Evolutionary conservation across 2,329 filamentous ascomycete genomes (phyloP), one percentile per base, ranked within the genome.

Genomic region (Mycogone perniciosa): DNA sequence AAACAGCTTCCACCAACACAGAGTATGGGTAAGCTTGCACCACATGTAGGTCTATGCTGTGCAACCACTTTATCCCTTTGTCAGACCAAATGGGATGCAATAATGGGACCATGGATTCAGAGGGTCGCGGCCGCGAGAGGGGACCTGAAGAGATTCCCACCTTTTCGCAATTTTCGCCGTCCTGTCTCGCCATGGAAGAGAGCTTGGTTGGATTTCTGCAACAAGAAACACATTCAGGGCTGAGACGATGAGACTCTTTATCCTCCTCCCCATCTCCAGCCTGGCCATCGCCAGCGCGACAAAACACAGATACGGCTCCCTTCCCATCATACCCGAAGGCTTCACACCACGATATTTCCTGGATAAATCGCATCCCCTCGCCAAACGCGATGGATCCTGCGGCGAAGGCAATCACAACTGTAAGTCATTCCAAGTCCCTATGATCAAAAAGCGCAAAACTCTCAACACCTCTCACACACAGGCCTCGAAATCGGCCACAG

Each of bases 401-500:
- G 60, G 59, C 43, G 46, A 57, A 2, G 55, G 52, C n/a, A 51
- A 56, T 5, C 67, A 69, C 53, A 59, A 54, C 53, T 69, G 66
- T 67, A 63, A 57, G 64, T 54, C 42, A 30, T 33, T 40, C 27
- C 4, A 5, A 29, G 20, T 27, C 37, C 35, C 11, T 10, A 7
- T 30, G 8, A 26, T 27, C 20, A 31, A 33, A 31, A 8, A 37
- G 4, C 2, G 8, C 6, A 13, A n/a, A 42, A 50, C 45, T 7
- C 45, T 10, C 31, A 31, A 31, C 8, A 11, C 1, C 5, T 5
- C 31, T 11, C 38, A 37, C 20, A 8, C 20, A 27, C 43, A 76
- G 74, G 74, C 51, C 64, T 71, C 45, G 74, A 76, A 44, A 60
- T 76, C 34, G 65, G 67, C 31, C 60, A 64, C 42, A 56, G 61